Conservation (phyloP, 2,329 filamentous ascomycete genomes). For the Hysterium pulicare region DNA sequence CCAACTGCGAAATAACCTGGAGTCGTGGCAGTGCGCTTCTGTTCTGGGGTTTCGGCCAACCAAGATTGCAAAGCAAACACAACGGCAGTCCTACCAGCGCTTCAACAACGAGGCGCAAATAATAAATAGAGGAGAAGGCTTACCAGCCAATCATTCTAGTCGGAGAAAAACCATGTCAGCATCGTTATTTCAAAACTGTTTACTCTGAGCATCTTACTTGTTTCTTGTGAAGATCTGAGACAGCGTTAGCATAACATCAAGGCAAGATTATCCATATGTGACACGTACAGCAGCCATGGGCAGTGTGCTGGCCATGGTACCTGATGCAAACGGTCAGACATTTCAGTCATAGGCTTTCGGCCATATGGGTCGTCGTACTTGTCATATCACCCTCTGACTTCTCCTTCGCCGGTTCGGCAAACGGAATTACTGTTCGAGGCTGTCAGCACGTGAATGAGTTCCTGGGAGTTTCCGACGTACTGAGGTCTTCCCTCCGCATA, state of each 20-base stretch:
- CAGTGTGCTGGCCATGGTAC: slow-evolving; percentile 70
- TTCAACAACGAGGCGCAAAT: slow-evolving; percentile 7
- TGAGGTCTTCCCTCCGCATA: slow-evolving; percentile 70
- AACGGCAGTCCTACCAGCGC: slow-evolving; percentile 60
- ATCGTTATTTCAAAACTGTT: slow-evolving; percentile 7
- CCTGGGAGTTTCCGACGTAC: slow-evolving; percentile 47
- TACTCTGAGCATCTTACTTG: slow-evolving; percentile 53
- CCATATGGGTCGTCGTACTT: slow-evolving; percentile 47
- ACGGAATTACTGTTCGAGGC: slow-evolving; percentile 70
- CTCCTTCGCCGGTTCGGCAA: slow-evolving; percentile 69
- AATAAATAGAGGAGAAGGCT: slow-evolving; percentile 12
- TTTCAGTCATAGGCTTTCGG: background rate
- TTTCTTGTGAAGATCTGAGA: slow-evolving; percentile 81
- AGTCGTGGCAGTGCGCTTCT: slow-evolving; percentile 62
- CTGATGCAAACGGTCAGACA: slow-evolving; percentile 35
- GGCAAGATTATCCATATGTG: slow-evolving; percentile 12
- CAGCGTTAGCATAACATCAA: slow-evolving; percentile 23
- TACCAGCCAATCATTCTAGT: slow-evolving; percentile 63
- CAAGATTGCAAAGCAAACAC: slow-evolving; percentile 73
- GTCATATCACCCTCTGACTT: slow-evolving; percentile 65
- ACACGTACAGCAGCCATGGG: slow-evolving; percentile 82
- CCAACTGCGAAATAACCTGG: slow-evolving; percentile 72
- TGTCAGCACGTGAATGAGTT: slow-evolving; percentile 31
- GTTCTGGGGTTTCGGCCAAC: slow-evolving; percentile 70
- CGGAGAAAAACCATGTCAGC: slow-evolving; percentile 18